These are phyloP conservation scores for Diaporthe australafricana DNA, from an alignment of 2,329 filamentous ascomycete genomes.

Conservation along the genomic window DNA sequence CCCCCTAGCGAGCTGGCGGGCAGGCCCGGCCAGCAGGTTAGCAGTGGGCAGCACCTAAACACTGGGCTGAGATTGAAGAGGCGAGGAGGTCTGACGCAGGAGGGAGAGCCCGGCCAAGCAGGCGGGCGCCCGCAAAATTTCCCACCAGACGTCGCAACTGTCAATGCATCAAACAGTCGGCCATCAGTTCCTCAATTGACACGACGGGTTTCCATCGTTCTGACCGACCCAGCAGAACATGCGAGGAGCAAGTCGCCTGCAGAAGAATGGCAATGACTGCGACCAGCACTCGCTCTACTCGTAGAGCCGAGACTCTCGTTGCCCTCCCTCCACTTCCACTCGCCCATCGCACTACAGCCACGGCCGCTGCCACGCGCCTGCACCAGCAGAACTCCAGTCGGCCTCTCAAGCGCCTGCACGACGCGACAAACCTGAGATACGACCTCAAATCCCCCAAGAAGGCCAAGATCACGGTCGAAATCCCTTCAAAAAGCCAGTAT, in stretches of 20 bases:
- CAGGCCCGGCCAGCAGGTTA: neutral
- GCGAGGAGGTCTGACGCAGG: slow-evolving; percentile 28
- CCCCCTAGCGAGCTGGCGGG: slow-evolving; percentile 1
- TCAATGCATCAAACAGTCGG: slow-evolving; percentile 31
- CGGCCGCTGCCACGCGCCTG: slow-evolving; percentile 35
- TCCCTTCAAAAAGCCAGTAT: slow-evolving; percentile 37
- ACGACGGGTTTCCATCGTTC: slow-evolving; percentile 29
- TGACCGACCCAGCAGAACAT: slow-evolving; percentile 32
- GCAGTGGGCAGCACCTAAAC: slow-evolving; percentile 21
- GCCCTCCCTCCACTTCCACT: slow-evolving; percentile 33
- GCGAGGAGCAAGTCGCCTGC: slow-evolving; percentile 33
- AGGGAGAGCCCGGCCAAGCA: slow-evolving; percentile 32
- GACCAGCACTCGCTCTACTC: slow-evolving; percentile 40
- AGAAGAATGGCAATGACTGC: slow-evolving; percentile 39
- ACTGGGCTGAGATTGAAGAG: slow-evolving; percentile 27
- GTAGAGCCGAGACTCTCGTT: slow-evolving; percentile 38
- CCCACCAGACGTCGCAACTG: slow-evolving; percentile 29
- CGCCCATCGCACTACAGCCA: slow-evolving; percentile 33
- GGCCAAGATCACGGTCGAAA: slow-evolving; percentile 38
- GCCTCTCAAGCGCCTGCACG: slow-evolving; percentile 38
- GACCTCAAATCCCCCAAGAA: slow-evolving; percentile 36
- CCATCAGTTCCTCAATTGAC: slow-evolving; percentile 35
- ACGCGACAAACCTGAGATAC: slow-evolving; percentile 38
- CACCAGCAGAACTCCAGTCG: slow-evolving; percentile 37
- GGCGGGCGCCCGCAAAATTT: slow-evolving; percentile 34